These are phyloP conservation scores for Salix caprea DNA, from an alignment of 345 rosid genomes.

Conservation along the genomic window DNA sequence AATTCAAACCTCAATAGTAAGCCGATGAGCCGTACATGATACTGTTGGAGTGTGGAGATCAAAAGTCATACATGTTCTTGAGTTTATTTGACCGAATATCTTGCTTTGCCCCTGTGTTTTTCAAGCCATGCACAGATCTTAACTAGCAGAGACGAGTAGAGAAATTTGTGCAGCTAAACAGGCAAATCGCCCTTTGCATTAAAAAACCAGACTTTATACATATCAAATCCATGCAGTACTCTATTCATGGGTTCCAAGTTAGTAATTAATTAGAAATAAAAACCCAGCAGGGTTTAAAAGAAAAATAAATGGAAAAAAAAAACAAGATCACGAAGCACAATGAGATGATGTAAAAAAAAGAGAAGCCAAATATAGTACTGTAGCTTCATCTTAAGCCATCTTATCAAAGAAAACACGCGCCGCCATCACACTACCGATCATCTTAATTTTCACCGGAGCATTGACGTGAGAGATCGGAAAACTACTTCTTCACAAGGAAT, in stretches of 20 bases:
- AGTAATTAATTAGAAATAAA: slow-evolving; percentile 35
- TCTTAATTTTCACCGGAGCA: slow-evolving; percentile 46
- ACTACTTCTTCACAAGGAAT: slow-evolving; percentile 94
- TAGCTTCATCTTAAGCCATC: slow-evolving; percentile 48
- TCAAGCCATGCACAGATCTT: not conserved
- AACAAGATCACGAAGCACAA: slow-evolving; percentile 2
- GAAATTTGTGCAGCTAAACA: not conserved
- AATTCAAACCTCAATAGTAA: slow-evolving; percentile 1
- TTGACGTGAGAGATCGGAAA: slow-evolving; percentile 77
- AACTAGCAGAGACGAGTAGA: not conserved
- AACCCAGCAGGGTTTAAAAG: slow-evolving; percentile 27
- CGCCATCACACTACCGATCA: not conserved
- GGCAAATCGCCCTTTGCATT: not conserved
- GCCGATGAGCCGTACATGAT: slow-evolving; percentile 38
- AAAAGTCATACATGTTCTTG: not conserved
- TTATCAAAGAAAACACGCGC: slow-evolving; percentile 24
- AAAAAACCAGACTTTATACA: slow-evolving; percentile 49
- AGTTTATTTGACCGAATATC: slow-evolving; percentile 17
- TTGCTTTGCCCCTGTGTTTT: not conserved
- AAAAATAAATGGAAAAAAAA: not conserved
- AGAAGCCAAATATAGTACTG: not conserved
- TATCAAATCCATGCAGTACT: slow-evolving; percentile 30
- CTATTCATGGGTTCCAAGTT: slow-evolving; percentile 29
- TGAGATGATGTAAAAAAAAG: slow-evolving; percentile 39
- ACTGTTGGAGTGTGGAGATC: not conserved